Percentiles rank a stretch among this genome's conserved stretches.
phyloP scores from a whole-genome alignment of 164 flowering plant genomes.

The Houttuynia cordata region DNA sequence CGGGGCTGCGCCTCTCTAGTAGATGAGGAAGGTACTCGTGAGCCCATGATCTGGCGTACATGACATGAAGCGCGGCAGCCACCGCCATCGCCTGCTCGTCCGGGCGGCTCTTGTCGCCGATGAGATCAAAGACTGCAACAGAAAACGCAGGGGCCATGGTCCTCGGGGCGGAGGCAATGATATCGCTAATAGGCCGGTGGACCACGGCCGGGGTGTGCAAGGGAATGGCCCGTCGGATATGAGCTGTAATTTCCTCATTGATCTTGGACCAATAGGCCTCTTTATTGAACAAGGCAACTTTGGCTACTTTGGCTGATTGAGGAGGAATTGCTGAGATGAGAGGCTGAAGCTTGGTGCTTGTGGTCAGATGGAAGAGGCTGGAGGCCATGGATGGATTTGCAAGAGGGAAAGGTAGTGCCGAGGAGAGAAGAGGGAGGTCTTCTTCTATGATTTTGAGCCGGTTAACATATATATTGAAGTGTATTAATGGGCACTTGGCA shows the following conservation, averaged over 20 bases:
- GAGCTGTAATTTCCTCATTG: conserved; percentile 29
- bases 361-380: too few relatives aligned
- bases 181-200: conserved; percentile 46
- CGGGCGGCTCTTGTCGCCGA: conserved; percentile 14
- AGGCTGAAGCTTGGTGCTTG: too few relatives aligned
- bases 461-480: too few relatives aligned
- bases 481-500: too few relatives aligned
- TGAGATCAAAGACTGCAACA: conserved; percentile 52
- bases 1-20: conserved; percentile 13
- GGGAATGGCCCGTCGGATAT: conserved; percentile 30
- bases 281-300: conserved; percentile 6
- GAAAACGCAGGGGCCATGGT: conserved; percentile 46
- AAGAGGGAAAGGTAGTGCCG: too few relatives aligned
- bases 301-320: not conserved
- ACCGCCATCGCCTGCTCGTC: conserved; percentile 39
- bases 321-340: not conserved
- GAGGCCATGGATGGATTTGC: too few relatives aligned
- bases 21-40: conserved; percentile 31
- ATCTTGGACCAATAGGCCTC: conserved; percentile 33
- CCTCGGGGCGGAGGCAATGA: conserved; percentile 42
- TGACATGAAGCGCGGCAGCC: conserved; percentile 48
- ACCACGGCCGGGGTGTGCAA: conserved; percentile 28
- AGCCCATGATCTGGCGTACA: conserved; percentile 31
- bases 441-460: too few relatives aligned
- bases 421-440: too few relatives aligned